These are phyloP conservation scores for Suillus fuscotomentosus DNA, from an alignment of 768 basidiomycete species.

Conservation along the genomic window DNA sequence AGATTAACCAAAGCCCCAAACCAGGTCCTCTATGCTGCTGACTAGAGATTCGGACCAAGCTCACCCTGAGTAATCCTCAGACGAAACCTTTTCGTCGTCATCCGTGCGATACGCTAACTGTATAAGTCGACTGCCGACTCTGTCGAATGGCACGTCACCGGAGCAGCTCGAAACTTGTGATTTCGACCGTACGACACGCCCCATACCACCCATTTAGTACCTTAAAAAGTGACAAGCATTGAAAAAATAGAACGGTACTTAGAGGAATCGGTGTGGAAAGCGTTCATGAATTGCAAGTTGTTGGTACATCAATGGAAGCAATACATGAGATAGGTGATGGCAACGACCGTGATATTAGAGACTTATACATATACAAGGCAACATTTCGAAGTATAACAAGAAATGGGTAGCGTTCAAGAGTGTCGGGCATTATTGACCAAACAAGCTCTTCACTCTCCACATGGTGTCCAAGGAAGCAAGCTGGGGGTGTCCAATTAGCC, in stretches of 20 bases:
- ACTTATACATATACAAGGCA: background rate
- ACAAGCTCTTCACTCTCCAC: constrained; percentile 47
- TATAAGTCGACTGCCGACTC: constrained; percentile 49
- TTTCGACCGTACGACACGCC: constrained; percentile 71
- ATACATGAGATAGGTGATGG: constrained; percentile 14
- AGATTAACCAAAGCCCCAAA: constrained; percentile 54
- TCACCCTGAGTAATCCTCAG: background rate
- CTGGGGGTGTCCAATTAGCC: constrained; percentile 28
- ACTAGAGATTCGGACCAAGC: constrained; percentile 9
- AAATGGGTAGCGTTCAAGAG: background rate
- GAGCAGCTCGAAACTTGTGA: constrained; percentile 57
- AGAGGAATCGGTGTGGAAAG: constrained; percentile 63
- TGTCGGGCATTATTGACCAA: constrained; percentile 18
- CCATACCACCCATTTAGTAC: constrained; percentile 57
- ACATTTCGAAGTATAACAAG: background rate
- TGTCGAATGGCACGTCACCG: constrained; percentile 17
- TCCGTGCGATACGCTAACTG: constrained; percentile 80
- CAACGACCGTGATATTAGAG: background rate
- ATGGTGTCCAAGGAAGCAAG: constrained; percentile 52
- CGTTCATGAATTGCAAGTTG: constrained; percentile 65
- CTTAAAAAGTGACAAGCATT: constrained; percentile 78
- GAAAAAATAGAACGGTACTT: constrained; percentile 56
- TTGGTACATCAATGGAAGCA: constrained; percentile 41
- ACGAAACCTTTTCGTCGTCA: constrained; percentile 68
- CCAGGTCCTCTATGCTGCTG: constrained; percentile 31